Evolutionary conservation across 2,329 filamentous ascomycete genomes (phyloP).

Genomic region (Thelonectria discophora): DNA sequence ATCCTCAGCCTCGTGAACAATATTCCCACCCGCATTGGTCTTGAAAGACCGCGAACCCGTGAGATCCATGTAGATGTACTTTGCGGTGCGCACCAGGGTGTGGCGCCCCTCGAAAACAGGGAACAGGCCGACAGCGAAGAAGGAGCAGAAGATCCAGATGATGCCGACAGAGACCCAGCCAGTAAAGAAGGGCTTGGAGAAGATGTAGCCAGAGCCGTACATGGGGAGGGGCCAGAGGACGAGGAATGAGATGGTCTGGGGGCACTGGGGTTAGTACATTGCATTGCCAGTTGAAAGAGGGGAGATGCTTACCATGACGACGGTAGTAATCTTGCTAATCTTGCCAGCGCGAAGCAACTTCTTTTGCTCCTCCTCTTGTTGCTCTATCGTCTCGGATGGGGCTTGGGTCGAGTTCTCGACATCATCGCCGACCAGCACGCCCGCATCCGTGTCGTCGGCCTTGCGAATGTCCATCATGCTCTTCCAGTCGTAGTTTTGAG

Average conservation of each 20-base stretch:
- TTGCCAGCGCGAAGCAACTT: slow-evolving; percentile 64
- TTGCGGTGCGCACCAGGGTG: slow-evolving; percentile 46
- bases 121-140: slow-evolving; percentile 79
- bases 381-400: slow-evolving; percentile 40
- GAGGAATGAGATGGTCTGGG: slow-evolving; percentile 71
- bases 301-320: slow-evolving; percentile 36
- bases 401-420: slow-evolving; percentile 16
- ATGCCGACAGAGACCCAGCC: slow-evolving; percentile 78
- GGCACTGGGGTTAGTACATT: not conserved
- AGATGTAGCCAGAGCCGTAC: slow-evolving; percentile 82
- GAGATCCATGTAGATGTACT: slow-evolving; percentile 19
- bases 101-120: slow-evolving; percentile 81
- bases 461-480: slow-evolving; percentile 83
- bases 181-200: slow-evolving; percentile 69
- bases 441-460: slow-evolving; percentile 80
- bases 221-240: slow-evolving; percentile 93
- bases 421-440: slow-evolving; percentile 50
- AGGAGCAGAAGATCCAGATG: slow-evolving; percentile 76
- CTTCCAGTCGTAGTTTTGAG: slow-evolving; percentile 84
- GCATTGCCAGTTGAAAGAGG: accelerated
- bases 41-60: slow-evolving; percentile 19
- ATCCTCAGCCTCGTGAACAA: slow-evolving; percentile 13
- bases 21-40: not conserved
- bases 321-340: slow-evolving; percentile 51
- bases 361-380: slow-evolving; percentile 49